These are phyloP conservation scores for Hypomontagnella monticulosa DNA, from an alignment of 495 filamentous ascomycete species.

Conservation along the genomic window DNA sequence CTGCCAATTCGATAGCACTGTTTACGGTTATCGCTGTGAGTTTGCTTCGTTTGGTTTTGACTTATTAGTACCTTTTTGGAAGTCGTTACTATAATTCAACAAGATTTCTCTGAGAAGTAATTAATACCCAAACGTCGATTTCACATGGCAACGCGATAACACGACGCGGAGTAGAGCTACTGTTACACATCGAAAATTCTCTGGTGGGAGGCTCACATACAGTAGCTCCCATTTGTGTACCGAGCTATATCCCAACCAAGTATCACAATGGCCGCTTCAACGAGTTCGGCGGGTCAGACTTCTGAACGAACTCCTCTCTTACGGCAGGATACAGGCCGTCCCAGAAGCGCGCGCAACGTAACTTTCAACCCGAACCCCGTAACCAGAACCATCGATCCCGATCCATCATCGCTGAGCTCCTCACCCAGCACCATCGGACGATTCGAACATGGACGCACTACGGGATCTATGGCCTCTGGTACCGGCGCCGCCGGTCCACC, in stretches of 20 bases:
- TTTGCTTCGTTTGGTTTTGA: too few relatives aligned
- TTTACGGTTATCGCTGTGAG: too few relatives aligned
- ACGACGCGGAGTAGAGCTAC: conserved; percentile 14
- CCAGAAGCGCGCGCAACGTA: conserved; percentile 54
- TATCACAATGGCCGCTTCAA: conserved; percentile 38
- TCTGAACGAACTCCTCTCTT: conserved; percentile 53
- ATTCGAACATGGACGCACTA: conserved; percentile 31
- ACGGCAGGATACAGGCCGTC: conserved; percentile 47
- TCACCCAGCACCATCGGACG: conserved; percentile 31
- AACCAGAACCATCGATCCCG: conserved; percentile 60
- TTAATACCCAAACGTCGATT: neutral
- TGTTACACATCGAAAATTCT: neutral
- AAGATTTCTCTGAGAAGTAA: conserved; percentile 1
- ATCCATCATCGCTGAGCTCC: conserved; percentile 44
- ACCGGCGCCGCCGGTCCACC: conserved; percentile 44
- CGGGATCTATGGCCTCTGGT: conserved; percentile 26
- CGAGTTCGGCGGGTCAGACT: conserved; percentile 20
- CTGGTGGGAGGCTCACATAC: neutral
- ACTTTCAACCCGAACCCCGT: conserved; percentile 62
- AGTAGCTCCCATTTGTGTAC: conserved; percentile 10
- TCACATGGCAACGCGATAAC: conserved; percentile 35
- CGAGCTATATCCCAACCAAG: neutral
- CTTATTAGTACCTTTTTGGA: too few relatives aligned
- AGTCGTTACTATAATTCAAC: neutral
- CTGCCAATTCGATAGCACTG: too few relatives aligned